These are phyloP conservation scores for Sarocladium brachiariae DNA, from an alignment of 2,329 filamentous ascomycete species.

Conservation along the genomic window DNA sequence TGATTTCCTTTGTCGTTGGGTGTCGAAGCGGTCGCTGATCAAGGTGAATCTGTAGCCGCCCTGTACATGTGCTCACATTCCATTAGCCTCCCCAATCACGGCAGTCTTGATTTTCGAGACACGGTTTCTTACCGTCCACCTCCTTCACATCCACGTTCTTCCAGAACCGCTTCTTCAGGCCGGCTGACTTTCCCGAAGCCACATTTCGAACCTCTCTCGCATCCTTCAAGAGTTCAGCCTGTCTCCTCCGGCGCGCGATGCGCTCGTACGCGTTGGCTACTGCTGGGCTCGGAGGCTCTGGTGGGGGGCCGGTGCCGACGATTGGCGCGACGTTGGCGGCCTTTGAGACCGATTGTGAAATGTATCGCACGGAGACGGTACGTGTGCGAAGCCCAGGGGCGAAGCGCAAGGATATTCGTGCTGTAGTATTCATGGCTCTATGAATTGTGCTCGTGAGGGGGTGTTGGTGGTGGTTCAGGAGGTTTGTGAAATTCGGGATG, in stretches of 20 bases:
- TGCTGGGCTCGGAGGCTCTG: slow-evolving; percentile 43
- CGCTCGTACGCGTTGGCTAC: slow-evolving; percentile 35
- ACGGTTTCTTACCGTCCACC: slow-evolving; percentile 59
- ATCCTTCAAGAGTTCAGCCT: slow-evolving; percentile 48
- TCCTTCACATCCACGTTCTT: slow-evolving; percentile 69
- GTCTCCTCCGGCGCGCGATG: slow-evolving; percentile 43
- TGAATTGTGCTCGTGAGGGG: slow-evolving; percentile 1
- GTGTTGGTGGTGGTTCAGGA: slow-evolving; percentile 12
- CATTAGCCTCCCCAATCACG: not conserved
- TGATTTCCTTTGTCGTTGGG: slow-evolving; percentile 61
- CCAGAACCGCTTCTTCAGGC: slow-evolving; percentile 74
- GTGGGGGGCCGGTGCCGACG: slow-evolving; percentile 52
- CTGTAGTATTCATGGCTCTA: slow-evolving; percentile 33
- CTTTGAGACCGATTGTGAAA: slow-evolving; percentile 27
- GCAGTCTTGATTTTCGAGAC: too few species aligned
- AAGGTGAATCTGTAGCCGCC: slow-evolving; percentile 58
- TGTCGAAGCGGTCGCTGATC: slow-evolving; percentile 76
- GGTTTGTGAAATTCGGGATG: not conserved
- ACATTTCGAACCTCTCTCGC: slow-evolving; percentile 40
- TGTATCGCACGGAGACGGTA: not conserved
- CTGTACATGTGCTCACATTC: slow-evolving; percentile 20
- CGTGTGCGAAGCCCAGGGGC: slow-evolving; percentile 14
- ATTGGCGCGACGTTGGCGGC: slow-evolving; percentile 44
- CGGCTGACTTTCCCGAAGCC: slow-evolving; percentile 33
- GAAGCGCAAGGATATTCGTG: slow-evolving; percentile 32